Evolutionary conservation across 2,329 filamentous ascomycete genomes (phyloP), one percentile per base, ranked within the genome.

Genomic region (Rutstroemia sydowiana): DNA sequence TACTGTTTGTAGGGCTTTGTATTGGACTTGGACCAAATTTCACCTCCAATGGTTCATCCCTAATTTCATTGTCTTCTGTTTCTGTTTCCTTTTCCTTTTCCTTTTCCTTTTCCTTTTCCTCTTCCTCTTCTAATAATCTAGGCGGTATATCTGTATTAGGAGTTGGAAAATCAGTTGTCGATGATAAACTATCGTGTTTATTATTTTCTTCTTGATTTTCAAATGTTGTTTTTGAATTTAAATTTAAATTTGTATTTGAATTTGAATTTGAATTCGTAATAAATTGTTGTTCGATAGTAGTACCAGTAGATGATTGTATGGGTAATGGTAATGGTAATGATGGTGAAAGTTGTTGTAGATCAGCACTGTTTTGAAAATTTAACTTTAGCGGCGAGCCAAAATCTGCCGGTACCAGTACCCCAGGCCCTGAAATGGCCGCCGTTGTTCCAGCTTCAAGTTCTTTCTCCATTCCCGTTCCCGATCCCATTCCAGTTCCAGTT

Each of bases 121-220:
- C 54, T 30, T 58, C 48, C 32, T 56, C 56, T 36, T 63, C 58
- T 42, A 60, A 62, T 4, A 45, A 45, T 32, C 61, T 54, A 31
- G 59, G 51, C 18, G 53, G 32, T 23, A 61, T 60, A 50, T 65
- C 64, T 36, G 61, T 63, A 52, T 58, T 62, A 3, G 63, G 64
- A 3, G 63, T 65, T 1, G 62, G 60, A 42, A 65, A 64, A 46
- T 62, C 61, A 7, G 57, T 48, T 3, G 62, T 60, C 3, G 40
- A 43, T 3, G 63, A 62, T 14, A 54, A 55, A 45, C 57, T 63
- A 44, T 63, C 61, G 55, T 63, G 59, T 45, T 60, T 63, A 39
- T 53, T 37, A 23, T 51, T 34, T 23, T 50, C 31, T 21, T 46
- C 18, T 16, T 37, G 16, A 18, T 40, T 30, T 18, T 37, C 31